Conservation (phyloP, 2,329 filamentous ascomycete species). For the Aspergillus oerlinghausenensis region DNA sequence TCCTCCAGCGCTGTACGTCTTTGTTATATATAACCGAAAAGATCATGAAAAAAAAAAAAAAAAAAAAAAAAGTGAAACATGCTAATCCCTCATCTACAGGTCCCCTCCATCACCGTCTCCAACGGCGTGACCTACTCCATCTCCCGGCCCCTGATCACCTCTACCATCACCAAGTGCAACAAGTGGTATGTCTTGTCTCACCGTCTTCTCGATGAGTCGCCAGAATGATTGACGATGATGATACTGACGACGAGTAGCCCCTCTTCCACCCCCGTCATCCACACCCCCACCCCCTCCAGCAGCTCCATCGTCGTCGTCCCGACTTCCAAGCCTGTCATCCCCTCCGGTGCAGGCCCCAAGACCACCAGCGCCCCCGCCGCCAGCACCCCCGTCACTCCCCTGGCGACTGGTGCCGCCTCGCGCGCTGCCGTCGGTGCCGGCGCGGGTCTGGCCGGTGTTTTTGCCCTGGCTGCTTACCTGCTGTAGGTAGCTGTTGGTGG, state of each 20-base stretch:
- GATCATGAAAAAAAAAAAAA: background rate
- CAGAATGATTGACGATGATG: background rate
- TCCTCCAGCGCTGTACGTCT: conserved; percentile 61
- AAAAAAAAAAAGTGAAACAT: too few species aligned
- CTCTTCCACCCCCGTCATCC: conserved; percentile 18
- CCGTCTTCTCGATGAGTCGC: too few species aligned
- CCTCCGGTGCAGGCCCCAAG: conserved; percentile 15
- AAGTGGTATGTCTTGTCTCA: conserved; percentile 30
- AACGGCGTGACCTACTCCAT: conserved; percentile 64
- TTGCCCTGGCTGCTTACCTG: conserved; percentile 47
- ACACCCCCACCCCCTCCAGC: conserved; percentile 16
- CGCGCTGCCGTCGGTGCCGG: conserved; percentile 45
- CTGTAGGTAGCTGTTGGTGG: conserved; percentile 27
- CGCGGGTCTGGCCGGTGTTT: conserved; percentile 50
- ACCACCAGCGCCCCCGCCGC: background rate
- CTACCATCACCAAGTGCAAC: conserved; percentile 49
- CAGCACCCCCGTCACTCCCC: conserved; percentile 25
- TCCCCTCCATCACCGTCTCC: conserved; percentile 67
- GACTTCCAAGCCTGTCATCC: conserved; percentile 10
- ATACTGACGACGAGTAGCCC: conserved; percentile 10
- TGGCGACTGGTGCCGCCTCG: conserved; percentile 50
- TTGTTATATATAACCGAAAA: background rate
- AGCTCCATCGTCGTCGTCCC: conserved; percentile 15
- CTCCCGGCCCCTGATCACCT: conserved; percentile 48
- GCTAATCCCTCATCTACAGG: conserved; percentile 31